Percentiles rank a stretch among this genome's conserved stretches.
Evolutionary conservation across 129 eudicot genomes (phyloP).

Genomic region (Glebionis coronaria): DNA sequence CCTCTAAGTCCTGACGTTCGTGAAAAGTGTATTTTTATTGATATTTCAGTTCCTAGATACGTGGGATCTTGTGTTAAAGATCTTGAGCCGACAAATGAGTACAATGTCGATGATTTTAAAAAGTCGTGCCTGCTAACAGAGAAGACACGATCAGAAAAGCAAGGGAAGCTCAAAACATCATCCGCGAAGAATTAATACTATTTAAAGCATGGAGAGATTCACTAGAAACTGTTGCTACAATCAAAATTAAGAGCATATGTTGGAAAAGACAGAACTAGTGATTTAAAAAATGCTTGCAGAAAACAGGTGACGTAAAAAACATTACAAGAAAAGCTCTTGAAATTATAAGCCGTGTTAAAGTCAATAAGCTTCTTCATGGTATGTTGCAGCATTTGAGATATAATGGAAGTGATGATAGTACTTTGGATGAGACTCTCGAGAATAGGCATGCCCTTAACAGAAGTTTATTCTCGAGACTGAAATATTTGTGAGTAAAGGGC

Average conservation of each 20-base stretch:
- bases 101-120: too few species aligned
- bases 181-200: constrained; percentile 56
- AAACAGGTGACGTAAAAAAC: constrained; percentile 65
- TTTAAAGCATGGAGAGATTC: constrained; percentile 93
- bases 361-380: constrained; percentile 82
- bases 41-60: too few species aligned
- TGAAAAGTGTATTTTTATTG: too few species aligned
- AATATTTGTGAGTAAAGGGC: too few species aligned
- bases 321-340: constrained; percentile 67
- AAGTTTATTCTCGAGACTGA: constrained; percentile 69
- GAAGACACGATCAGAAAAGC: too few species aligned
- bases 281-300: constrained; percentile 74
- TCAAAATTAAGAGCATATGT: constrained; percentile 86
- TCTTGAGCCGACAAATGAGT: too few species aligned
- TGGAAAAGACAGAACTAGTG: constrained; percentile 64
- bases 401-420: constrained; percentile 77
- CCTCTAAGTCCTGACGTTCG: too few species aligned
- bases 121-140: too few species aligned
- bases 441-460: constrained; percentile 90
- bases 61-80: too few species aligned
- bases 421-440: constrained; percentile 76
- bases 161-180: too few species aligned
- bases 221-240: constrained; percentile 87
- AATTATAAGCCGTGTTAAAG: constrained; percentile 69
- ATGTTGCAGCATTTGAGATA: constrained; percentile 86